phyloP scores from a whole-genome alignment of 2,329 filamentous ascomycete genomes.

The Magnaporthales sp. region DNA sequence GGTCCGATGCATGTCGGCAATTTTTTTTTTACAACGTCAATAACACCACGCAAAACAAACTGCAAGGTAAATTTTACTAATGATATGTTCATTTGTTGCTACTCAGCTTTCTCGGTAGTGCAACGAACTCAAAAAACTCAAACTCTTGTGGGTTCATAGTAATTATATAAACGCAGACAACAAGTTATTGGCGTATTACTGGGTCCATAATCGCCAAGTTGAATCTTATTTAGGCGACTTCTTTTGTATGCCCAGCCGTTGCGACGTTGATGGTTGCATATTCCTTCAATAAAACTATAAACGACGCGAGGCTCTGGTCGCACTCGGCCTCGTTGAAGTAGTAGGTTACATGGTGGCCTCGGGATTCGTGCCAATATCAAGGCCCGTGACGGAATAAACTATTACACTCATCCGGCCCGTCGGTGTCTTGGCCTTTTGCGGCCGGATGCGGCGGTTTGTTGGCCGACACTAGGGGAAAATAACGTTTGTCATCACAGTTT shows the following conservation, averaged over 20 bases:
- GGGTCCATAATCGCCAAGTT: too few relatives aligned
- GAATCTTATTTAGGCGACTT: background rate
- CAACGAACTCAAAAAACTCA: background rate
- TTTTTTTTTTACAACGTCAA: background rate
- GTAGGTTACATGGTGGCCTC: background rate
- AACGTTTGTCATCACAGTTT: background rate
- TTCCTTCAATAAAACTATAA: background rate
- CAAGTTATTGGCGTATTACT: too few relatives aligned
- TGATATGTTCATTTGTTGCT: background rate
- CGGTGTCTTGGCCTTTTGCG: too few relatives aligned
- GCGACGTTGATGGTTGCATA: background rate
- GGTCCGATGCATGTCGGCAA: background rate
- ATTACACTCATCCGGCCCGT: too few relatives aligned
- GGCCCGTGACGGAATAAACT: too few relatives aligned
- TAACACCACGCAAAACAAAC: background rate
- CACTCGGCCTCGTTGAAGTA: background rate
- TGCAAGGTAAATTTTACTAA: background rate
- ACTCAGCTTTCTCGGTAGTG: background rate
- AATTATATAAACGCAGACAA: too few relatives aligned
- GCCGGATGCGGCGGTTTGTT: too few relatives aligned
- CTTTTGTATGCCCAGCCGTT: too few relatives aligned
- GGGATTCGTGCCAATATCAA: too few relatives aligned
- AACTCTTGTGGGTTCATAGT: background rate
- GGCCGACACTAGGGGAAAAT: background rate
- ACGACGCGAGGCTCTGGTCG: background rate